A percentile compares a stretch with the other conserved stretches of the same genome.
Evolutionary conservation across 192 early-diverging fungal genomes (phyloP).

Genomic region (Spizellomyces punctatus): DNA sequence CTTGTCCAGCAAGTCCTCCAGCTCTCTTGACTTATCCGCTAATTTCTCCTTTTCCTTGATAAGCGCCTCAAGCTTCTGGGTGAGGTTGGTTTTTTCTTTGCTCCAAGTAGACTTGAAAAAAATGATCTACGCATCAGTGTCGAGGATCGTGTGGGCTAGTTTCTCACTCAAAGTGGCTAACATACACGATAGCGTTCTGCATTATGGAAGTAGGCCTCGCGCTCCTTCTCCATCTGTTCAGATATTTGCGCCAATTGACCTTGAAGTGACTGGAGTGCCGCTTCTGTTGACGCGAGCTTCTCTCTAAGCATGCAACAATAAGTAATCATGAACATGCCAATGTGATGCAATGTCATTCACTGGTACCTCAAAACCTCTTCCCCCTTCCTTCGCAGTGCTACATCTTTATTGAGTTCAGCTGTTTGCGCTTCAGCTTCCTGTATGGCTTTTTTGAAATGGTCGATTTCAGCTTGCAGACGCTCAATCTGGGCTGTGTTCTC

Average conservation of each 20-base stretch:
- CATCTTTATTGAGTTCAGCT: conserved; percentile 10
- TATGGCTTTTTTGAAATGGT: not conserved
- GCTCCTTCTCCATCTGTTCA: conserved; percentile 34
- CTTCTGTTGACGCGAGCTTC: conserved; percentile 15
- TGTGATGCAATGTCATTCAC: not conserved
- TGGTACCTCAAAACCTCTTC: not conserved
- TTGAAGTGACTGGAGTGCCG: conserved; percentile 5
- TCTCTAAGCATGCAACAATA: conserved; percentile 1
- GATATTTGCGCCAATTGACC: conserved; percentile 24
- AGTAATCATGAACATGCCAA: not conserved
- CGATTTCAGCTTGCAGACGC: not conserved
- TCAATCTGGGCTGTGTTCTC: conserved; percentile 7
- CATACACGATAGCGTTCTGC: conserved; percentile 34
- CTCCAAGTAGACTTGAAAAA: conserved; percentile 15
- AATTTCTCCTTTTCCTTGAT: conserved; percentile 5
- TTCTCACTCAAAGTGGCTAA: not conserved
- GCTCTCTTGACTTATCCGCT: conserved; percentile 17
- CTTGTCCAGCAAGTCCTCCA: conserved; percentile 33
- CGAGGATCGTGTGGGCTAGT: not conserved
- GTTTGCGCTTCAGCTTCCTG: not conserved
- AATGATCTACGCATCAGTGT: not conserved
- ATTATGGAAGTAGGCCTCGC: conserved; percentile 30
- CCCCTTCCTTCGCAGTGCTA: not conserved
- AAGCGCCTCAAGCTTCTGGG: conserved; percentile 25
- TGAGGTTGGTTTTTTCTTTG: conserved; percentile 27